Conservation (phyloP, 2,329 filamentous ascomycete species). For the Leptographium procerum region DNA sequence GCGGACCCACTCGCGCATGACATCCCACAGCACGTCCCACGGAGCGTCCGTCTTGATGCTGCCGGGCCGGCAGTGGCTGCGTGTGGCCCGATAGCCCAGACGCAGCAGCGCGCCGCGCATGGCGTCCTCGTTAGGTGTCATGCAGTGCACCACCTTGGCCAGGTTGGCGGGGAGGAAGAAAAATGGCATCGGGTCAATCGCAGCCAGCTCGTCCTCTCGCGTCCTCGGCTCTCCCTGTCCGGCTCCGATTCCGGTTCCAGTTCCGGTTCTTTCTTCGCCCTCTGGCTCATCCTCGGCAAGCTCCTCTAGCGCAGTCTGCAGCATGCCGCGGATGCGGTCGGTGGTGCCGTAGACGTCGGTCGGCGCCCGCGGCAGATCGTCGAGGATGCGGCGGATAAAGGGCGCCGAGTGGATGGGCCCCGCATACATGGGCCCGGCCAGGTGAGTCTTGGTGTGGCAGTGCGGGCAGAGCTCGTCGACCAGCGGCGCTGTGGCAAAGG, state of each 20-base stretch:
- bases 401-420: conserved; percentile 75
- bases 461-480: conserved; percentile 61
- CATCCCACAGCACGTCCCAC: conserved; percentile 80
- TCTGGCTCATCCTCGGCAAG: conserved; percentile 41
- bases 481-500: conserved; percentile 59
- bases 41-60: conserved; percentile 91
- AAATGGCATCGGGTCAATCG: conserved; percentile 67
- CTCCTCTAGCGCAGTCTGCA: conserved; percentile 80
- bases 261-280: conserved; percentile 29
- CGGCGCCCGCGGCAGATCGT: conserved; percentile 56
- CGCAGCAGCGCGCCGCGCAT: conserved; percentile 71
- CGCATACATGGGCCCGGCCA: conserved; percentile 90
- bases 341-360: conserved; percentile 66
- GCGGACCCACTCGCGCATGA: conserved; percentile 84
- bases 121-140: conserved; percentile 66
- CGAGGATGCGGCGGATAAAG: conserved; percentile 71
- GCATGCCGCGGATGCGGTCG: conserved; percentile 78
- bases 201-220: conserved; percentile 35
- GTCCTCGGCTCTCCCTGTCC: conserved; percentile 8
- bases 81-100: conserved; percentile 70
- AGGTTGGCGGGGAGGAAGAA: conserved; percentile 70
- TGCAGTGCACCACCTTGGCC: conserved; percentile 65
- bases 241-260: conserved; percentile 16
- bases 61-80: conserved; percentile 81
- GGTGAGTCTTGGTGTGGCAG: conserved; percentile 75